Evolutionary conservation across 345 rosid species (phyloP), one percentile per base, ranked within the genome.

Genomic region (Odontarrhena argentea): DNA sequence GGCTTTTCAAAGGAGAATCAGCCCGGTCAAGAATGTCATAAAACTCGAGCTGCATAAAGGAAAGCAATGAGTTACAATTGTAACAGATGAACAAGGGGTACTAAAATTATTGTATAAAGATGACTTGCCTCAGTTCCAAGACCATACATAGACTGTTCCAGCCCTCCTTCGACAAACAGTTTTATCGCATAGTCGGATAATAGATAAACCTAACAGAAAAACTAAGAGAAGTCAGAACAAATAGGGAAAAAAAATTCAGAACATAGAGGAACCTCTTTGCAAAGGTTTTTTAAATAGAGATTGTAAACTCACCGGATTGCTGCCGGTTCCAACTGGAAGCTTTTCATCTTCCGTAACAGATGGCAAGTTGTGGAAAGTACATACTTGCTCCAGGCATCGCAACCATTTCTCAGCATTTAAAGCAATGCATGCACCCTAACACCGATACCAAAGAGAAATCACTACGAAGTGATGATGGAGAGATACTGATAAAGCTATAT

Each of bases 291-390:
- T 13, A 32, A 18, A 15, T 36, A 65, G 59, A 57, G 65, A 48
- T 3, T 15, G 57, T n/a, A n/a, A 52, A 76, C 97, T 82, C 70
- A 93, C 96, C 43, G 98, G 98, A 78, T 93, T 93, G 82, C 98
- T 93, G 62, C 98, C 98, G 5, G 82, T 89, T 72, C 98, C 97
- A 63, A 85, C 86, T 35, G 98, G 97, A 70, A 89, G 92, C 86
- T 82, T 89, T 76, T 87, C 85, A 71, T 87, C 88, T 42, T 80
- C 87, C 1, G 75, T 79, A 46, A 83, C 83, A 42, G 63, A 49
- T 69, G 96, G 88, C 74, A 93, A 77, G 43, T 78, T 73, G 71
- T 89, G 87, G 81, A 85, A 87, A 32, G 66, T 65, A 77, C 94
- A 84, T 49, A 93, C 82, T 80, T 81, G 83, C 75, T 60, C 71